Evolutionary conservation across 495 filamentous ascomycete species (phyloP).

Genomic region (Neurospora sp.): DNA sequence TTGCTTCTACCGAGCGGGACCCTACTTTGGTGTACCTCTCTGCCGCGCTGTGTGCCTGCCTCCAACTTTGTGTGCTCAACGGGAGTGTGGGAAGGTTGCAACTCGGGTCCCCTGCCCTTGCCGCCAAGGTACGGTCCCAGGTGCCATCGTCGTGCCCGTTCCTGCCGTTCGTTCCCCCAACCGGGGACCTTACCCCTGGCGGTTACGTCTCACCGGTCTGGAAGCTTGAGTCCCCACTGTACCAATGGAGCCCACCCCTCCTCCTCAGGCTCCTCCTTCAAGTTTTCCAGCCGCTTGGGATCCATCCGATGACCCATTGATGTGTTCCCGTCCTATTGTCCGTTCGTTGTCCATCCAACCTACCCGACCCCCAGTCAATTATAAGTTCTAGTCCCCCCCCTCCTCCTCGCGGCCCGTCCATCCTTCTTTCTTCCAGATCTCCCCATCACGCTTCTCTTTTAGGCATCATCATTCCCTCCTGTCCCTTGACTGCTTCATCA

Average conservation of each 20-base stretch:
- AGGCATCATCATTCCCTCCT: conserved; percentile 3
- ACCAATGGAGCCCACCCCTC: conserved; percentile 1
- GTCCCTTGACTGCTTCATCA: neutral
- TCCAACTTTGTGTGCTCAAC: neutral
- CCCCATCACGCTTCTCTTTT: conserved; percentile 1
- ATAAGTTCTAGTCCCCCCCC: neutral
- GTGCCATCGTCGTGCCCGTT: neutral
- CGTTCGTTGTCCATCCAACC: neutral
- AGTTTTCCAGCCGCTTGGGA: neutral
- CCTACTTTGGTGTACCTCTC: neutral
- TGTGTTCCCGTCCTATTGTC: neutral
- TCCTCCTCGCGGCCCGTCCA: neutral
- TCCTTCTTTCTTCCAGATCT: neutral
- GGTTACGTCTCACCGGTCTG: neutral
- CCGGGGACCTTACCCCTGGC: neutral
- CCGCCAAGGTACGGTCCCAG: neutral
- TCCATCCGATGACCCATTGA: neutral
- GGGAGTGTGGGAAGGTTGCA: neutral
- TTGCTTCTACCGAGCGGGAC: neutral
- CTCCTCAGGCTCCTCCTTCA: neutral
- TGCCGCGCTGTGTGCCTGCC: neutral
- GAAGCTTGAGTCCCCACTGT: neutral
- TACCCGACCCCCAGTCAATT: neutral
- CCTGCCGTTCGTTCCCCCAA: neutral
- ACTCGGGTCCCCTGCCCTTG: neutral